Evolutionary conservation across 2,329 filamentous ascomycete genomes (phyloP).

Genomic region (Cladosporium sp.): DNA sequence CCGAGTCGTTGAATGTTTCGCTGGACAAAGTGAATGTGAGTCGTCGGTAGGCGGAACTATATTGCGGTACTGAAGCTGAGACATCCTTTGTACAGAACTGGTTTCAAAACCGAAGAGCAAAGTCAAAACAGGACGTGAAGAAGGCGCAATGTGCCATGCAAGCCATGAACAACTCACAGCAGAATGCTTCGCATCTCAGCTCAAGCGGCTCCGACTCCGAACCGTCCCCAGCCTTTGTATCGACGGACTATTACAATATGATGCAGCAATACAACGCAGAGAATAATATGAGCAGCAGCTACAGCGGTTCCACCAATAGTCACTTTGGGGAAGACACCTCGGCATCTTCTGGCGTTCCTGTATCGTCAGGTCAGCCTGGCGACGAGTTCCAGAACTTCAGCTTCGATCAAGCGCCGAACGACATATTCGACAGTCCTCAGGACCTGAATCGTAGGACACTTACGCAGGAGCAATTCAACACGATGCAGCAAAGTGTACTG

Average conservation of each 20-base stretch:
- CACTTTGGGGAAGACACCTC: neutral
- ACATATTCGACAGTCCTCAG: slow-evolving; percentile 30
- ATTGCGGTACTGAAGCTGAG: neutral
- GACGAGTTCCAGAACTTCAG: slow-evolving; percentile 7
- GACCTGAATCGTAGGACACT: slow-evolving; percentile 33
- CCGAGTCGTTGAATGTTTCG: slow-evolving; percentile 44
- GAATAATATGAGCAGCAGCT: neutral
- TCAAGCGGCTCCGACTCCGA: slow-evolving; percentile 28
- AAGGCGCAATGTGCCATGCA: slow-evolving; percentile 34
- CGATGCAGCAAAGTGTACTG: slow-evolving; percentile 26
- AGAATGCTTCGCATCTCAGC: slow-evolving; percentile 6
- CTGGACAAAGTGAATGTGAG: slow-evolving; percentile 52
- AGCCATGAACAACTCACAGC: slow-evolving; percentile 4
- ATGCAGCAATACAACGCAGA: slow-evolving; percentile 25
- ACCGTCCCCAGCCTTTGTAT: slow-evolving; percentile 27
- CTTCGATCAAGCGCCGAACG: neutral
- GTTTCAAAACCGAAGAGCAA: slow-evolving; percentile 52
- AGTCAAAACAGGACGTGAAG: slow-evolving; percentile 51
- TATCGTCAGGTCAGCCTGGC: neutral
- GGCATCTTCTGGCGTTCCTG: neutral
- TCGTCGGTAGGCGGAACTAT: slow-evolving; percentile 13
- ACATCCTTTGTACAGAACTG: slow-evolving; percentile 41
- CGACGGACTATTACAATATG: slow-evolving; percentile 29
- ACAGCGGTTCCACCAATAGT: neutral
- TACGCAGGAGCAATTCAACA: slow-evolving; percentile 35